Conservation (phyloP, 805 yeast genomes). For the Wickerhamiella cacticola region DNA sequence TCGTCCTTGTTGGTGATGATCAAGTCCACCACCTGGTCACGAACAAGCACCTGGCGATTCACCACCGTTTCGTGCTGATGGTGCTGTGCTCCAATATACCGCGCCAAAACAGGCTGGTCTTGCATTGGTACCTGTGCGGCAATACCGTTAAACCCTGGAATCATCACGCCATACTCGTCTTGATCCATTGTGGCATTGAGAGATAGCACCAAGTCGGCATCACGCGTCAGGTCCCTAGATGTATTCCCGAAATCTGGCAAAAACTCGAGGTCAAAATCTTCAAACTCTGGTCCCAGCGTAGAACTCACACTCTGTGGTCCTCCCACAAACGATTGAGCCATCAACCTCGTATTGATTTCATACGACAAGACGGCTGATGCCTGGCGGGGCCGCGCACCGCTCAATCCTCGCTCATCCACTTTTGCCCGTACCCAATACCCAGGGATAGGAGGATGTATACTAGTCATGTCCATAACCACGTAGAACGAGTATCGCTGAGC, state of each 20-base stretch:
- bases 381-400: neutral
- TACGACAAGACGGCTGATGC: neutral
- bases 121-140: neutral
- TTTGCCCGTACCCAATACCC: slow-evolving; percentile 8
- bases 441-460: slow-evolving; percentile 17
- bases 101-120: neutral
- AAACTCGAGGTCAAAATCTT: slow-evolving; percentile 2
- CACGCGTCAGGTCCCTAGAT: neutral
- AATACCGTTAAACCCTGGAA: neutral
- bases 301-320: neutral
- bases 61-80: neutral
- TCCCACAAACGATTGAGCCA: neutral
- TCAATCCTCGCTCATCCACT: neutral
- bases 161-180: slow-evolving; percentile 7
- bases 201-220: neutral
- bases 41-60: neutral
- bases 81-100: neutral
- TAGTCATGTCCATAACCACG: neutral
- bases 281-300: neutral
- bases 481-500: slow-evolving; percentile 72
- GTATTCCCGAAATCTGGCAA: neutral
- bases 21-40: slow-evolving; percentile 42
- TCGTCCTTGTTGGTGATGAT: slow-evolving; percentile 70
- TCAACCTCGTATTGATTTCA: neutral
- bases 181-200: slow-evolving; percentile 7